phyloP scores from a whole-genome alignment of 2,329 filamentous ascomycete genomes.

The Phoma sp. region DNA sequence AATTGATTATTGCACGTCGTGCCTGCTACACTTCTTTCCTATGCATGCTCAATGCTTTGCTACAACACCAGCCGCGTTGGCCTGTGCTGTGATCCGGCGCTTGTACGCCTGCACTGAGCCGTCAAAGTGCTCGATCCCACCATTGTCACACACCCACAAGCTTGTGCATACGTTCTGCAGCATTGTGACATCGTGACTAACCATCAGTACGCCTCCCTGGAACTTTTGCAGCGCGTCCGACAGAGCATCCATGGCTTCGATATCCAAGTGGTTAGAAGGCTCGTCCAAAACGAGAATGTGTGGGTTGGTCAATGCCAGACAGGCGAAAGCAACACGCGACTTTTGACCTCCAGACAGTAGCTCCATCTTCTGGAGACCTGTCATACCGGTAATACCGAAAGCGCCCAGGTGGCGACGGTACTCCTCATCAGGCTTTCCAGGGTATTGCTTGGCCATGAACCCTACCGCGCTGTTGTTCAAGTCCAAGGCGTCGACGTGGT shows the following conservation, averaged over 20 bases:
- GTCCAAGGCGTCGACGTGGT: slow-evolving; percentile 96
- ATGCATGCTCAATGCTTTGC: slow-evolving; percentile 54
- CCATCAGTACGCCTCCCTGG: slow-evolving; percentile 95
- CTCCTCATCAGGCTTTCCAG: slow-evolving; percentile 92
- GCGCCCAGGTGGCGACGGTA: slow-evolving; percentile 95
- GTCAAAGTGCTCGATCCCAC: slow-evolving; percentile 93
- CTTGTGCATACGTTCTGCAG: slow-evolving; percentile 93
- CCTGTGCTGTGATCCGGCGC: slow-evolving; percentile 91
- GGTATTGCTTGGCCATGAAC: slow-evolving; percentile 94
- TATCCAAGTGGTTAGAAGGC: slow-evolving; percentile 97
- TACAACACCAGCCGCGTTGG: slow-evolving; percentile 86
- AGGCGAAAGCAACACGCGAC: slow-evolving; percentile 98
- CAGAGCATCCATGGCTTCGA: slow-evolving; percentile 97
- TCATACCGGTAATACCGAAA: slow-evolving; percentile 86
- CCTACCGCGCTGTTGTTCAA: slow-evolving; percentile 87
- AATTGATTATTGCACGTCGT: not conserved
- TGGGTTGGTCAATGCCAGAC: slow-evolving; percentile 88
- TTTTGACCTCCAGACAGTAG: slow-evolving; percentile 96
- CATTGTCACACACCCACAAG: slow-evolving; percentile 95
- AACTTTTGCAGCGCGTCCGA: slow-evolving; percentile 84
- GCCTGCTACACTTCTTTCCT: not conserved
- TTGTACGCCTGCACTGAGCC: slow-evolving; percentile 97
- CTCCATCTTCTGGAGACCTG: slow-evolving; percentile 94
- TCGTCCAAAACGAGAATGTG: slow-evolving; percentile 98
- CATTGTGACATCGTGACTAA: slow-evolving; percentile 99